Conservation (phyloP, 1,284 basidiomycete genomes). For the Naganishia liquefaciens region DNA sequence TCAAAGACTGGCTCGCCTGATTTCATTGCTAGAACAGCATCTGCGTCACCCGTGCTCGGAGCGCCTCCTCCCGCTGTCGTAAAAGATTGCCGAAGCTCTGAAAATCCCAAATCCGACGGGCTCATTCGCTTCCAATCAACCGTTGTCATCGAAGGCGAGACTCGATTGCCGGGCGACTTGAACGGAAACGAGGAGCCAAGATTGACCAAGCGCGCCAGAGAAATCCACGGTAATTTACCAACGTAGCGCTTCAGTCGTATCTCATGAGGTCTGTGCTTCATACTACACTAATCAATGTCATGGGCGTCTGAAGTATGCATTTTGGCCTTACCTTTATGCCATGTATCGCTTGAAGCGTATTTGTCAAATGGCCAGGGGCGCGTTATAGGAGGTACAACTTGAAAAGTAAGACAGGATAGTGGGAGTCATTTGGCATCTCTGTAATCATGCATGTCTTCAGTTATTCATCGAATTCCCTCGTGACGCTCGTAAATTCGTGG, state of each 20-base stretch:
- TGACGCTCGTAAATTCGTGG: conserved; percentile 81
- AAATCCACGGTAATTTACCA: conserved; percentile 18
- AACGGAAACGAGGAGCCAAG: conserved; percentile 4
- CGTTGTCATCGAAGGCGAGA: conserved; percentile 16
- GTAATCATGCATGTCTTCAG: background rate
- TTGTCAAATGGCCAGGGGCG: too few species aligned
- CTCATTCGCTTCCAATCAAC: conserved; percentile 21
- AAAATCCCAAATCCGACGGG: conserved; percentile 1
- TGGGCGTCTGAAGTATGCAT: too few species aligned
- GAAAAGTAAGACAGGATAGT: too few species aligned
- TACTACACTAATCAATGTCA: too few species aligned
- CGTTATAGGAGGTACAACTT: too few species aligned
- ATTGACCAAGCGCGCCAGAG: conserved; percentile 21
- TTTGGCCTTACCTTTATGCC: too few species aligned
- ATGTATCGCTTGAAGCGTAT: too few species aligned
- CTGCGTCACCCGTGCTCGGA: background rate
- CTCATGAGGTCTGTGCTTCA: too few species aligned
- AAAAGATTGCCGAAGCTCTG: background rate
- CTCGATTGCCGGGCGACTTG: conserved; percentile 12
- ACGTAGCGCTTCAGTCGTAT: too few species aligned
- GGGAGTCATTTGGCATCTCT: too few species aligned
- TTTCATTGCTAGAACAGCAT: background rate
- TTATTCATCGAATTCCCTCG: conserved; percentile 61
- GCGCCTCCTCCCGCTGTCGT: background rate
- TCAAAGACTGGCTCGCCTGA: background rate